Base-by-base conservation (phyloP, 2,329 filamentous ascomycete genomes). In the Oidium heveae region DNA sequence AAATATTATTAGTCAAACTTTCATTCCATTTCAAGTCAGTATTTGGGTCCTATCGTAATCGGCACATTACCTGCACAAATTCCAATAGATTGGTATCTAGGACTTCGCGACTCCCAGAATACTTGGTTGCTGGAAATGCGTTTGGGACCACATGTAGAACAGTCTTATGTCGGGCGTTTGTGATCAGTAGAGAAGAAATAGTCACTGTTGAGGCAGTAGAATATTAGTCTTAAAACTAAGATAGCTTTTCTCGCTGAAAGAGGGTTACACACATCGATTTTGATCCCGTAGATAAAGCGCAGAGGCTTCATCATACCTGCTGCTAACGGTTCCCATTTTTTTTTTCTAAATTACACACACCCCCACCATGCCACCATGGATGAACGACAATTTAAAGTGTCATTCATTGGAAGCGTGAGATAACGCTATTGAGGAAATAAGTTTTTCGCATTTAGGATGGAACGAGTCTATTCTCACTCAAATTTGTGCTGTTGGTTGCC, bases 321-420 rank as follows among this genome's bases (percentile, higher is more conserved):
- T 95, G 68, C 79, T 82, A 69, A 95, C 81, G 72, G 84, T 87
- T 66, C 91, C 91, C 91, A 98, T 98, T 68, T 69, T 76, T 70
- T 62, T 16, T n/a, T 6, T 16, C 39, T 43, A n/a, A 43, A n/a
- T 28, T 28, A 28, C 24, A 28, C 24, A 28, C 39, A 43, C 16
- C 39, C 39, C 39, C 39, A 43, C 16, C 18, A n/a, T 16, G 15
- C 16, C 39, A 43, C 39, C 39, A 43, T 16, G 39, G 39, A n/a
- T 43, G 16, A 43, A 43, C 18, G 16, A 6, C 7, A 20, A 16
- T 43, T 28, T 28, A 28, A 43, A 20, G 7, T 43, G 9, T 43
- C 18, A 43, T 20, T 16, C 39, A 43, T 43, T 43, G 7, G 39
- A 43, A 20, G 39, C 39, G 39, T 20, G 15, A 20, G 39, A 43